Base-by-base conservation (phyloP, 2,329 filamentous ascomycete genomes). In the Podosphaera aphanis region DNA sequence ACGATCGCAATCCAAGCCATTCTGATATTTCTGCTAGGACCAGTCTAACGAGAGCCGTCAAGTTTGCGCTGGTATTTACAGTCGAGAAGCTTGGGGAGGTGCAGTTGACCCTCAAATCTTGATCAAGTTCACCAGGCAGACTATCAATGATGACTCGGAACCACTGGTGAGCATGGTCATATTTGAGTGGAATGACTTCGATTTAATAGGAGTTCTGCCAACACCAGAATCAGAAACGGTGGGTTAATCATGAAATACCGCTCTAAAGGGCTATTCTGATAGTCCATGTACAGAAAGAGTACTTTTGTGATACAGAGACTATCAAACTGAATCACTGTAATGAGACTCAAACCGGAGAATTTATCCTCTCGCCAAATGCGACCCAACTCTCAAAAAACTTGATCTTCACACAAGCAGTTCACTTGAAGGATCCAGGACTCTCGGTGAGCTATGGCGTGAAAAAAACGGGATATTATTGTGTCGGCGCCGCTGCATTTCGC, bases 381-480 rank as follows among this genome's bases (percentile, higher is more conserved):
- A 80, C 77, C 37, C 71, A 79, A 29, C 65, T 70, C 42, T 82
- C 84, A 23, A 71, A 70, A 48, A 82, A 73, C 52, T 62, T 78
- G 43, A 83, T 98, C 53, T 66, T 82, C 52, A 88, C 84, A 49
- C 68, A 81, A 60, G 83, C 85, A 8, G 67, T 95, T 49, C 77
- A 93, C 59, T 69, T 95, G 44, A 88, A 84, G 52, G 68, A 82
- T 47, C 71, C 83, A 1, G 60, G 63, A 18, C 66, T 69, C 10
- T 69, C 77, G 2, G 74, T 93, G 60, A 82, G 84, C 51, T 98
- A 95, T 60, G 69, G 74, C 5, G 77, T 94, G 55, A 78, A 78
- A 57, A 84, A 83, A 62, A 98, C 90, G 0, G 90, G 90, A 23
- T 98, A 94, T 63, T 98, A 93, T 62, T 98, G 90, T 57, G 79